These are phyloP conservation scores for Gynandropsis gynandra DNA, from an alignment of 345 rosid species.

Conservation along the genomic window DNA sequence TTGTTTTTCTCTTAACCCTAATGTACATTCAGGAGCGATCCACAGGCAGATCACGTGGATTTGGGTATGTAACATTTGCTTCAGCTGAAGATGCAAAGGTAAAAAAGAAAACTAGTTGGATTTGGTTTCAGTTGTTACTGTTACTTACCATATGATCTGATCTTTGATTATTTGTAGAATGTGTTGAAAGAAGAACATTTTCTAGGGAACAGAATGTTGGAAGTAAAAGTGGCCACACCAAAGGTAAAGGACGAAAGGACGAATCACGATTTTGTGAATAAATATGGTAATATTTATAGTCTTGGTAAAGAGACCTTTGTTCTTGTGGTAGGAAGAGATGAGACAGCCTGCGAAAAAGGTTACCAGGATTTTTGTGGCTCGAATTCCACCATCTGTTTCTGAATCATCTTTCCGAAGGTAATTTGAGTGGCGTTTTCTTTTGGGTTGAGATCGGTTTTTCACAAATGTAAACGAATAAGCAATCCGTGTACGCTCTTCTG, in stretches of 20 bases:
- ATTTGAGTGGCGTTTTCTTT: neutral
- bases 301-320: slow-evolving; percentile 8
- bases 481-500: slow-evolving; percentile 19
- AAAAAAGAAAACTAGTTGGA: slow-evolving; percentile 4
- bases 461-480: slow-evolving; percentile 9
- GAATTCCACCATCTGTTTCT: slow-evolving; percentile 78
- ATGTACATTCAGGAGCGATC: slow-evolving; percentile 62
- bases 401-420: slow-evolving; percentile 87
- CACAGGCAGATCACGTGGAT: slow-evolving; percentile 94
- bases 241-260: slow-evolving; percentile 78
- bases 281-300: neutral
- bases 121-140: neutral
- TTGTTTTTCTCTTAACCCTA: neutral
- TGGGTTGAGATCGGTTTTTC: slow-evolving; percentile 1
- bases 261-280: neutral
- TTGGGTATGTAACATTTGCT: slow-evolving; percentile 87
- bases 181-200: slow-evolving; percentile 71
- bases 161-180: slow-evolving; percentile 34
- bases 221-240: slow-evolving; percentile 91
- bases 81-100: slow-evolving; percentile 83
- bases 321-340: slow-evolving; percentile 81
- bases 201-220: slow-evolving; percentile 82
- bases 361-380: slow-evolving; percentile 90
- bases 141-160: neutral
- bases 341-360: slow-evolving; percentile 75